These are phyloP conservation scores for Coprinopsis cinerea DNA, from an alignment of 768 basidiomycete genomes.

Conservation along the genomic window DNA sequence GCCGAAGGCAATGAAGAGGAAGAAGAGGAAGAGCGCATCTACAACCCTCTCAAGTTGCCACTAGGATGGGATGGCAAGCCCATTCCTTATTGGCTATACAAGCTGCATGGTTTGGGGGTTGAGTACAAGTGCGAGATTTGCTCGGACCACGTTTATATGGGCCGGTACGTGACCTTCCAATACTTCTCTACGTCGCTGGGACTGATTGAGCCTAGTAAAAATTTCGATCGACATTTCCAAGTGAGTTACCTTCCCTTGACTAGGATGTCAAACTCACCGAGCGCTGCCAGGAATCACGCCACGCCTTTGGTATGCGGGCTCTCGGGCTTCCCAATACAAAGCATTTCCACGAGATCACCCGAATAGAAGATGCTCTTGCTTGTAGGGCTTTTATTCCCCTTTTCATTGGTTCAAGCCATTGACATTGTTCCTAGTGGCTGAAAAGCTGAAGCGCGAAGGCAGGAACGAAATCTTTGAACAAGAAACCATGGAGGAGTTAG, in stretches of 20 bases:
- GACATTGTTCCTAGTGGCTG: slow-evolving; percentile 63
- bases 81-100: slow-evolving; percentile 98
- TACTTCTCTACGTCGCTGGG: slow-evolving; percentile 3
- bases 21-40: slow-evolving; percentile 93
- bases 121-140: slow-evolving; percentile 98
- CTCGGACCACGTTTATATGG: slow-evolving; percentile 95
- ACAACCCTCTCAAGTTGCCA: slow-evolving; percentile 96
- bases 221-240: slow-evolving; percentile 95
- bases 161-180: slow-evolving; percentile 48
- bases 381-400: slow-evolving; percentile 52
- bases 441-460: slow-evolving; percentile 97
- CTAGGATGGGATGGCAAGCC: slow-evolving; percentile 99
- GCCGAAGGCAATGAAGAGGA: slow-evolving; percentile 53
- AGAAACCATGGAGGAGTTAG: slow-evolving; percentile 96
- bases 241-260: slow-evolving; percentile 34
- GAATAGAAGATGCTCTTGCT: slow-evolving; percentile 92
- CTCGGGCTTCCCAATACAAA: slow-evolving; percentile 96
- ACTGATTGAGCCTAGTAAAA: too few species aligned
- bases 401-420: neutral
- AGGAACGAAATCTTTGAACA: slow-evolving; percentile 87
- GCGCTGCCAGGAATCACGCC: slow-evolving; percentile 94
- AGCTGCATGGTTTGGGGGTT: slow-evolving; percentile 95
- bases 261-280: too few species aligned
- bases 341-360: slow-evolving; percentile 98
- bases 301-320: slow-evolving; percentile 97